phyloP scores from a whole-genome alignment of 768 basidiomycete species.

The Tulasnella sp. region DNA sequence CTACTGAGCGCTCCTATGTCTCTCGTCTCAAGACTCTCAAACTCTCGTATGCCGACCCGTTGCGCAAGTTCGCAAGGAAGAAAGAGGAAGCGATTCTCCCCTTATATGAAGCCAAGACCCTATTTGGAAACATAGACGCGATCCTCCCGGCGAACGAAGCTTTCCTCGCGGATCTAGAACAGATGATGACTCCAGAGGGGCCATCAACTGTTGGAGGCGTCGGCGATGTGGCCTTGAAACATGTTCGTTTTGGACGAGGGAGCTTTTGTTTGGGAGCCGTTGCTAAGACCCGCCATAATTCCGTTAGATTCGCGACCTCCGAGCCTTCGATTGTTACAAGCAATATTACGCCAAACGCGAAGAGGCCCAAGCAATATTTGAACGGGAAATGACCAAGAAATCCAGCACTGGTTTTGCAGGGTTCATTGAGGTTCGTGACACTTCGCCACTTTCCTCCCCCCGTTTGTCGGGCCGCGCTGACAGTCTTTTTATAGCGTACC shows the following conservation, averaged over 20 bases:
- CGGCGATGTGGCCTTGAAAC: constrained; percentile 82
- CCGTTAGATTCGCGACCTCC: constrained; percentile 67
- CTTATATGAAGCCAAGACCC: constrained; percentile 85
- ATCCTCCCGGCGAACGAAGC: constrained; percentile 87
- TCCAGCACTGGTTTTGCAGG: constrained; percentile 74
- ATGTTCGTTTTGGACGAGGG: constrained; percentile 49
- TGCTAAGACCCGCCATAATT: constrained; percentile 6
- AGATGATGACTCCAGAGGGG: constrained; percentile 68
- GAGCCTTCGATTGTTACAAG: constrained; percentile 88
- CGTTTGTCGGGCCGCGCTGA: constrained; percentile 26
- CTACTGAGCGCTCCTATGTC: constrained; percentile 89
- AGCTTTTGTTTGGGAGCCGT: not conserved
- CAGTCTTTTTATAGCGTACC: constrained; percentile 60
- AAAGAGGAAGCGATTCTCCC: constrained; percentile 88
- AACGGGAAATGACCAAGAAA: constrained; percentile 77
- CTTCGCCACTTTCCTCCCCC: constrained; percentile 31
- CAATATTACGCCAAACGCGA: constrained; percentile 92
- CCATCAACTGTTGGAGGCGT: constrained; percentile 61
- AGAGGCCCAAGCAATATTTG: constrained; percentile 87
- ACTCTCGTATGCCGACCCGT: constrained; percentile 81
- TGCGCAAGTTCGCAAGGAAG: constrained; percentile 80
- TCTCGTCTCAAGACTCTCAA: constrained; percentile 81
- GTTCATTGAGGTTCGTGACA: constrained; percentile 77
- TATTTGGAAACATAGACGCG: constrained; percentile 93
- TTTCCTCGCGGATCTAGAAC: constrained; percentile 81